Percentiles rank a stretch among this genome's conserved stretches.
Evolutionary conservation across 495 filamentous ascomycete species (phyloP).

Genomic region (Penicillium ucsense): DNA sequence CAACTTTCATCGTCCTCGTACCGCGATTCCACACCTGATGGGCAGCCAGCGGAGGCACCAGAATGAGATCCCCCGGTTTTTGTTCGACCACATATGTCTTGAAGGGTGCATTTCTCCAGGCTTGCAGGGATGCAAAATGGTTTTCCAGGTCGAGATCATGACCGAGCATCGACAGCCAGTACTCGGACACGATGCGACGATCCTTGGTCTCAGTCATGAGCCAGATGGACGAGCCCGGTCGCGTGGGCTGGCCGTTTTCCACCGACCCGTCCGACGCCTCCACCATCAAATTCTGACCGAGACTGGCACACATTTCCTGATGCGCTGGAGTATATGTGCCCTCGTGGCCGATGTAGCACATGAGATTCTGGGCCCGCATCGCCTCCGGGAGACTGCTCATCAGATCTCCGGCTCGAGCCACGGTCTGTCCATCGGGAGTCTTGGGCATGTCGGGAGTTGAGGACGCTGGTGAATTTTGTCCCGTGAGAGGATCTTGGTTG

Average conservation of each 20-base stretch:
- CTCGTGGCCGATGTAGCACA: constrained; percentile 98
- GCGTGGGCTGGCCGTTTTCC: constrained; percentile 56
- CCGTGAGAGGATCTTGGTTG: constrained; percentile 58
- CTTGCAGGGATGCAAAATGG: constrained; percentile 88
- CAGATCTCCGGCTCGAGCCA: constrained; percentile 68
- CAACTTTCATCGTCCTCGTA: constrained; percentile 89
- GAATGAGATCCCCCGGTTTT: constrained; percentile 83
- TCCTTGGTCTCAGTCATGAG: constrained; percentile 96
- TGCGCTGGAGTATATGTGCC: constrained; percentile 95
- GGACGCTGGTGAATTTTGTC: constrained; percentile 13
- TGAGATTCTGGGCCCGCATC: constrained; percentile 90
- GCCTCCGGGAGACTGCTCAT: constrained; percentile 83
- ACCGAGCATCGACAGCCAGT: constrained; percentile 81
- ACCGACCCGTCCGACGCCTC: constrained; percentile 56
- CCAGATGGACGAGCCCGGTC: constrained; percentile 85
- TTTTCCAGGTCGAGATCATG: constrained; percentile 95
- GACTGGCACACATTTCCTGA: constrained; percentile 92
- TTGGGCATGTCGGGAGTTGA: background rate
- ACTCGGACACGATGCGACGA: constrained; percentile 76
- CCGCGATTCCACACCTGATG: constrained; percentile 99
- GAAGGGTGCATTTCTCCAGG: constrained; percentile 88
- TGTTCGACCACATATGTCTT: constrained; percentile 90
- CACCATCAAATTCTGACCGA: constrained; percentile 98
- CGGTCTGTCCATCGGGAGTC: constrained; percentile 7
- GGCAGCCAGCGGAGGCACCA: constrained; percentile 91